A percentile compares a stretch with the other conserved stretches of the same genome.
phyloP scores from a whole-genome alignment of 306 rosid genomes.

The Medicago ruthenica region DNA sequence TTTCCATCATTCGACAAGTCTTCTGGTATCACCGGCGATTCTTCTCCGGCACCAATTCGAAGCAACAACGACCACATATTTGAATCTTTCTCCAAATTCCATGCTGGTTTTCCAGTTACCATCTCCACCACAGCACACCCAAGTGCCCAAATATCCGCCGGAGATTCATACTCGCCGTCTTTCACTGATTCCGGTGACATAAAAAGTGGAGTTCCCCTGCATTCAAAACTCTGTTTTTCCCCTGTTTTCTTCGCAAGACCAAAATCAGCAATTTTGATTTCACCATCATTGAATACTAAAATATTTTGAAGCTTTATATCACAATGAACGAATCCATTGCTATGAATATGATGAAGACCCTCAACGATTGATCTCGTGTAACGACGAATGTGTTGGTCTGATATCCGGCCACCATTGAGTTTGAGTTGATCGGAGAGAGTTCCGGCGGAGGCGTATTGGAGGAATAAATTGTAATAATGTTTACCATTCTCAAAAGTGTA shows the following conservation, averaged over 20 bases:
- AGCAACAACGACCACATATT: slow-evolving; percentile 59
- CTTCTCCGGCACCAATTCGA: slow-evolving; percentile 74
- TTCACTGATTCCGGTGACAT: slow-evolving; percentile 94
- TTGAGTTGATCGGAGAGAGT: slow-evolving; percentile 61
- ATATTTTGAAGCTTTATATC: slow-evolving; percentile 85
- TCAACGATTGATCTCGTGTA: slow-evolving; percentile 55
- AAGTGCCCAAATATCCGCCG: slow-evolving; percentile 79
- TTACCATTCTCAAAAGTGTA: slow-evolving; percentile 60
- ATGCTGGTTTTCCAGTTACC: slow-evolving; percentile 74
- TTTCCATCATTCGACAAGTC: slow-evolving; percentile 68
- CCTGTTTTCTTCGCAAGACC: slow-evolving; percentile 68
- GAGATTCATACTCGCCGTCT: slow-evolving; percentile 57
- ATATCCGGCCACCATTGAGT: slow-evolving; percentile 57
- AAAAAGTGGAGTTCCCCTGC: slow-evolving; percentile 82
- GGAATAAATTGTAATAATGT: slow-evolving; percentile 59
- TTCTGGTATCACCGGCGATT: slow-evolving; percentile 64
- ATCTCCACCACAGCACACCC: slow-evolving; percentile 88
- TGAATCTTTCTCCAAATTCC: slow-evolving; percentile 49
- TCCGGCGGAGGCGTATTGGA: slow-evolving; percentile 79
- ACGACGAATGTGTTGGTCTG: slow-evolving; percentile 52
- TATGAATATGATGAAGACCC: slow-evolving; percentile 70
- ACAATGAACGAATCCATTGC: slow-evolving; percentile 85
- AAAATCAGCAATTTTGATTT: slow-evolving; percentile 78
- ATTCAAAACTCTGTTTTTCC: slow-evolving; percentile 43
- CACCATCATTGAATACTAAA: slow-evolving; percentile 65